Base-by-base conservation (phyloP, 1,139 yeast genomes). In the Komagataea norvegica region DNA sequence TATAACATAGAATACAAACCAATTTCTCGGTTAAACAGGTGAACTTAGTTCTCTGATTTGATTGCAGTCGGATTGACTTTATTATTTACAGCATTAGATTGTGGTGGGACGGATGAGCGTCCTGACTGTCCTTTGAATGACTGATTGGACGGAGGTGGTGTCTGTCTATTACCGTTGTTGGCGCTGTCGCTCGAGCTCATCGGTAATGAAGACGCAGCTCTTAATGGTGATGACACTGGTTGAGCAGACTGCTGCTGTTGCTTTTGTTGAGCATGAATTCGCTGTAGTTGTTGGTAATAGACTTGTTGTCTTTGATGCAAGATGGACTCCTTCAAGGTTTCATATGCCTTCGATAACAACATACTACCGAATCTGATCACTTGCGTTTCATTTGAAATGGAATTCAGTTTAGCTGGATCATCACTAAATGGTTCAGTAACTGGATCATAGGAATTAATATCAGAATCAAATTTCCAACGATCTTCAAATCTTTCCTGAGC, bases 361-460 rank as follows among this genome's bases (percentile, higher is more conserved):
- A 88, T 87, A 5, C 95, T 79, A 6, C 96, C 96, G 60, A 89
- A 88, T 45, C 96, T 69, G 25, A 89, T 85, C 1, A 85, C 79
- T 61, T 88, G 96, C 0, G 96, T 88, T 40, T 81, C 93, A 41
- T 82, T 84, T 16, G 89, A 77, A 35, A 88, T 86, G 46, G 85
- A 83, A 54, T 88, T 89, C 51, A 88, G 68, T 41, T 76, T 71
- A 0, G 89, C 72, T 2, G 84, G 84, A 44, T 74, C 80, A 40
- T 68, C 64, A 44, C 82, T 72, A 46, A 81, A 73, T 36, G 81
- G 81, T 36, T 68, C 68, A 43, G 63, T 65, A 25, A 70, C 69
- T 44, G 63, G 64, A 36, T 65, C 71, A 5, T 72, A 63, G 30
- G 68, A 56, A 14, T 26, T 37, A 6, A 38, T 17, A 48, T 87